Conservation (phyloP, 495 filamentous ascomycete species). For the Annulohypoxylon moriforme region DNA sequence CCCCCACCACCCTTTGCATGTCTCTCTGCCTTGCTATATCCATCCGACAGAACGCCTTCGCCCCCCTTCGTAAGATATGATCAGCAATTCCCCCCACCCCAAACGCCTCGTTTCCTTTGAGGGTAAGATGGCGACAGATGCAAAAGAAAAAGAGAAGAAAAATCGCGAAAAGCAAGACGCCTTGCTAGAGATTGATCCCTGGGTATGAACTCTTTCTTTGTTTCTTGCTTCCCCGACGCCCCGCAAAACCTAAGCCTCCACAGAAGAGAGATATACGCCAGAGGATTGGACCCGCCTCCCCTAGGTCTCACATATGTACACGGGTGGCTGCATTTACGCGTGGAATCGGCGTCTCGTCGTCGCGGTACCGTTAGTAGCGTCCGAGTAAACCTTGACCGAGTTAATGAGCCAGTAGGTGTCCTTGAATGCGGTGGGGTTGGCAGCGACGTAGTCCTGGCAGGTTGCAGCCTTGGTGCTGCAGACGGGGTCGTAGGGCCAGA, state of each 20-base stretch:
- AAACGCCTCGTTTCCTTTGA: background rate
- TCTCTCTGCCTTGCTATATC: conserved; percentile 6
- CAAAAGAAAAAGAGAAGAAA: background rate
- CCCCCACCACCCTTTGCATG: background rate
- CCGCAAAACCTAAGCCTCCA: background rate
- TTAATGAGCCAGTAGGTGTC: conserved; percentile 80
- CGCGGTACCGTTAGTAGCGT: conserved; percentile 11
- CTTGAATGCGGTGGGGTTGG: conserved; percentile 68
- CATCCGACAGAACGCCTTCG: conserved; percentile 4
- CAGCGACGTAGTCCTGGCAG: conserved; percentile 74
- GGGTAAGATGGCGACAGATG: conserved; percentile 9
- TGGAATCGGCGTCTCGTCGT: conserved; percentile 32
- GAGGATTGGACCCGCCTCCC: conserved; percentile 17
- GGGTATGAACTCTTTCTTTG: conserved; percentile 7
- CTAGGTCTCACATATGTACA: background rate
- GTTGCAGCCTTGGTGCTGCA: conserved; percentile 59
- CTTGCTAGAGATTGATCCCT: conserved; percentile 2
- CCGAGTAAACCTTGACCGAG: conserved; percentile 71
- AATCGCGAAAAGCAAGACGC: background rate
- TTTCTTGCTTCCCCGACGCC: conserved; percentile 16
- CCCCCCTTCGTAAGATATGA: background rate
- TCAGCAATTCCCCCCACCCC: background rate
- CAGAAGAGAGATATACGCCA: background rate
- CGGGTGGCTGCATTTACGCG: conserved; percentile 24
- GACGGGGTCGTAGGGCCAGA: conserved; percentile 56